Percentiles rank a stretch among this genome's conserved stretches.
Evolutionary conservation across 2,329 filamentous ascomycete genomes (phyloP).

Genomic region (Colletotrichum musae): DNA sequence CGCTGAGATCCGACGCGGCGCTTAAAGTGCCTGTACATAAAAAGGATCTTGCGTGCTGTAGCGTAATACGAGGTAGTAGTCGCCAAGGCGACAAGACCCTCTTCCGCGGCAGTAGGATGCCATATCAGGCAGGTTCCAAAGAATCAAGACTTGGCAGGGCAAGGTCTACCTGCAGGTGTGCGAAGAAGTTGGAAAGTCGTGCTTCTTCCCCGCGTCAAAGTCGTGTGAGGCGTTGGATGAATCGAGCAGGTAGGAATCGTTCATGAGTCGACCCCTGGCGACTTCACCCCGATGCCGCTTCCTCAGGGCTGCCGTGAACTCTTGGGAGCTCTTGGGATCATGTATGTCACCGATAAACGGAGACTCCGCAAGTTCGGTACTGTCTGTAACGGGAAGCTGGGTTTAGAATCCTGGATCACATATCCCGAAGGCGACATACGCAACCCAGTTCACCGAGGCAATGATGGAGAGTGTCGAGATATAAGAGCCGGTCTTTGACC

Average conservation of each 20-base stretch:
- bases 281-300: conserved; percentile 11
- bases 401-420: background rate
- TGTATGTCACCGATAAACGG: conserved; percentile 1
- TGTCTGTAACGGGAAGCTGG: background rate
- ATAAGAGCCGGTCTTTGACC: background rate
- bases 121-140: conserved; percentile 8
- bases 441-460: background rate
- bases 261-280: conserved; percentile 11
- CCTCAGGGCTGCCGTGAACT: background rate
- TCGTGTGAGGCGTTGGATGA: conserved; percentile 13
- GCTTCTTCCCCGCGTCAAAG: background rate
- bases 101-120: conserved; percentile 5
- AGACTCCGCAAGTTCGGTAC: background rate
- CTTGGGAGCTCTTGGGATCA: too few species aligned
- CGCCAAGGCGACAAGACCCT: conserved; percentile 16
- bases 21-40: background rate
- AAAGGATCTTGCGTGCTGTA: background rate
- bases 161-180: conserved; percentile 2
- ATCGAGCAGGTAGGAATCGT: conserved; percentile 3
- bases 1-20: conserved; percentile 3
- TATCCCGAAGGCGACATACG: background rate
- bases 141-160: conserved; percentile 4
- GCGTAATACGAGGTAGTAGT: conserved; percentile 18
- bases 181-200: background rate
- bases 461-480: background rate